A percentile compares a stretch with the other conserved stretches of the same genome.
Evolutionary conservation across 495 filamentous ascomycete species (phyloP).

Genomic region (Mytilinidion resinicola): DNA sequence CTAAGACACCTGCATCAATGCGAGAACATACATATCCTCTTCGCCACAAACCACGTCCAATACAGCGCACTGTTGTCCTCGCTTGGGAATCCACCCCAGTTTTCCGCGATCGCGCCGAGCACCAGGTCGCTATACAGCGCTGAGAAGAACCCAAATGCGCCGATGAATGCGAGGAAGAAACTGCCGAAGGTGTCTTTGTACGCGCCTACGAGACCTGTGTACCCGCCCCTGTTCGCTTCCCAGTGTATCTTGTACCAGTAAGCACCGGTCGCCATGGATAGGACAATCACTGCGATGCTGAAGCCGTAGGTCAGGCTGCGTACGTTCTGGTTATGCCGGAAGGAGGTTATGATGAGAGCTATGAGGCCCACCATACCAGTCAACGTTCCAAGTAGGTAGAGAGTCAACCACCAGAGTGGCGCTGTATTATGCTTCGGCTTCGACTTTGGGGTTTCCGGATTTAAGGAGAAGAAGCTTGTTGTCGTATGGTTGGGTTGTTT

Average conservation of each 20-base stretch:
- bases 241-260: constrained; percentile 11
- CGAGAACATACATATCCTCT: constrained; percentile 10
- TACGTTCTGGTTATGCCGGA: constrained; percentile 12
- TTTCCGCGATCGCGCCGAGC: constrained; percentile 8
- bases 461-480: not conserved
- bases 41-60: constrained; percentile 18
- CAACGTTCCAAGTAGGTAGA: constrained; percentile 7
- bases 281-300: not conserved
- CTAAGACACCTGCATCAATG: not conserved
- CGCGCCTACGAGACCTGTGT: not conserved
- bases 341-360: constrained; percentile 1
- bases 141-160: constrained; percentile 6
- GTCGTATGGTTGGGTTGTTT: not conserved
- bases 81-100: constrained; percentile 10
- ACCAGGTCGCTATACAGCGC: constrained; percentile 11
- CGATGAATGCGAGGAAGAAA: not conserved
- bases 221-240: not conserved
- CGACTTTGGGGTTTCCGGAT: not conserved
- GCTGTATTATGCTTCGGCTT: not conserved
- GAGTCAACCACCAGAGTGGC: constrained; percentile 10
- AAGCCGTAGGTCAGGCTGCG: constrained; percentile 13
- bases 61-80: constrained; percentile 6
- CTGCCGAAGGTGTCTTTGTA: constrained; percentile 3
- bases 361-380: constrained; percentile 9
- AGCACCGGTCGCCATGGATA: not conserved